A percentile compares a stretch with the other conserved stretches of the same genome.
phyloP scores from a whole-genome alignment of 805 yeast species.

The Clavispora vitiphila region DNA sequence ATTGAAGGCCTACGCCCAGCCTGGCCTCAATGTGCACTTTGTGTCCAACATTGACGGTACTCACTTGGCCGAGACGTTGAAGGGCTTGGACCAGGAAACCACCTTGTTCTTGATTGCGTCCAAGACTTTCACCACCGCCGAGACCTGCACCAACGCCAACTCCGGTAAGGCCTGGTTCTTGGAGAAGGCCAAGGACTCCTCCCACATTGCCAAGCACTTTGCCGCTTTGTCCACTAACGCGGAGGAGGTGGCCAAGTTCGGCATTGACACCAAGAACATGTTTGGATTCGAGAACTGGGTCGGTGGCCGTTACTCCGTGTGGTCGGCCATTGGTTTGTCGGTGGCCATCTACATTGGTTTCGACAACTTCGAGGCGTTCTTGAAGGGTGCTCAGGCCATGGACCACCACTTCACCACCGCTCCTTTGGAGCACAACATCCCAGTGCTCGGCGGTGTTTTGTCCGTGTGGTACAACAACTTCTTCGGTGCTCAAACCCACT shows the following conservation, averaged over 20 bases:
- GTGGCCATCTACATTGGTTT: conserved; percentile 93
- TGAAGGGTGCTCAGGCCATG: conserved; percentile 96
- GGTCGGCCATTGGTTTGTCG: conserved; percentile 98
- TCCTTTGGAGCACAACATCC: conserved; percentile 87
- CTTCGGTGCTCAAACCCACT: conserved; percentile 95
- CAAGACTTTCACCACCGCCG: conserved; percentile 98
- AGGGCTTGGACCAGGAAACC: conserved; percentile 77
- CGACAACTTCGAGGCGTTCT: conserved; percentile 87
- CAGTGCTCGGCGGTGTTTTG: conserved; percentile 87
- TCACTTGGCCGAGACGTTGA: conserved; percentile 87
- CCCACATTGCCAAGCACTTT: conserved; percentile 92
- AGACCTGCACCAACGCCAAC: conserved; percentile 93
- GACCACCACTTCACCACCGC: conserved; percentile 85
- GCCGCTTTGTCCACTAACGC: conserved; percentile 96
- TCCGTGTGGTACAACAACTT: conserved; percentile 99
- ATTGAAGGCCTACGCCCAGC: conserved; percentile 79
- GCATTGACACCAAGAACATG: conserved; percentile 97
- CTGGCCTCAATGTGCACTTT: conserved; percentile 75
- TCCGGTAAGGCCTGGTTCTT: conserved; percentile 95
- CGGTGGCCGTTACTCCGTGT: conserved; percentile 99
- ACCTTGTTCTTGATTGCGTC: conserved; percentile 91
- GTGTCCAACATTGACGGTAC: conserved; percentile 99
- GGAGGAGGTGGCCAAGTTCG: conserved; percentile 85
- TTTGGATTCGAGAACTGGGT: conserved; percentile 98
- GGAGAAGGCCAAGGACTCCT: conserved; percentile 55